Conservation (phyloP, 495 filamentous ascomycete genomes). For the Lasiosphaeria ovina region DNA sequence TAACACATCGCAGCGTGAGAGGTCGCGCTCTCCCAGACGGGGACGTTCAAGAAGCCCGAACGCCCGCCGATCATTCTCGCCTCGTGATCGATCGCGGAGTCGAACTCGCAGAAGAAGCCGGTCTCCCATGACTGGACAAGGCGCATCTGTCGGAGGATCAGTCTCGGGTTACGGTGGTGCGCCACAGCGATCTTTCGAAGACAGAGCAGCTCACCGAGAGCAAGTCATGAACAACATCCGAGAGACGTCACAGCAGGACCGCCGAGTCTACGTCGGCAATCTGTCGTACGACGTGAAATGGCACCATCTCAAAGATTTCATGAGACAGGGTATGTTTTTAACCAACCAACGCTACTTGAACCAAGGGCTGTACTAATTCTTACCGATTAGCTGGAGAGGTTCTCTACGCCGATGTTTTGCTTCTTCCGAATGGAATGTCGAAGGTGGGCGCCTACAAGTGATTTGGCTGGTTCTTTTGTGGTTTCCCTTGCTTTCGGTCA, state of each 20-base stretch:
- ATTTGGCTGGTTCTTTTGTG: slow-evolving; percentile 79
- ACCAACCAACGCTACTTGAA: neutral
- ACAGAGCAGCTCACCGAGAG: slow-evolving; percentile 81
- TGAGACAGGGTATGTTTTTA: slow-evolving; percentile 85
- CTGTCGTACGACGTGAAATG: slow-evolving; percentile 99
- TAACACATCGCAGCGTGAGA: slow-evolving; percentile 74
- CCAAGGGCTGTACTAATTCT: neutral
- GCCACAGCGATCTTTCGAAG: slow-evolving; percentile 73
- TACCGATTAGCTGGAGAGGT: slow-evolving; percentile 83
- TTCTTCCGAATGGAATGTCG: slow-evolving; percentile 99
- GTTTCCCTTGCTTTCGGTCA: slow-evolving; percentile 63
- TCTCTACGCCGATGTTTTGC: slow-evolving; percentile 98
- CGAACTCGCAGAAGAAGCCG: slow-evolving; percentile 66
- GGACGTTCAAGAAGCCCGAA: slow-evolving; percentile 59
- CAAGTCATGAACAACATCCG: slow-evolving; percentile 92
- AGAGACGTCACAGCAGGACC: slow-evolving; percentile 95
- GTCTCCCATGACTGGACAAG: slow-evolving; percentile 80
- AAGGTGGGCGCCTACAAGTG: slow-evolving; percentile 97
- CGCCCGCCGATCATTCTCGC: slow-evolving; percentile 83
- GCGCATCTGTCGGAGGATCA: slow-evolving; percentile 63
- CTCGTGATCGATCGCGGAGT: slow-evolving; percentile 88
- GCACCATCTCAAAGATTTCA: slow-evolving; percentile 99
- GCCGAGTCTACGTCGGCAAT: slow-evolving; percentile 98
- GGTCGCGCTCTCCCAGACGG: slow-evolving; percentile 89
- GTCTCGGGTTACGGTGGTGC: slow-evolving; percentile 58